A percentile compares a stretch with the other conserved stretches of the same genome.
Evolutionary conservation across 352 stramenopile genomes (phyloP).

Genomic region (Globisporangium irregulare): DNA sequence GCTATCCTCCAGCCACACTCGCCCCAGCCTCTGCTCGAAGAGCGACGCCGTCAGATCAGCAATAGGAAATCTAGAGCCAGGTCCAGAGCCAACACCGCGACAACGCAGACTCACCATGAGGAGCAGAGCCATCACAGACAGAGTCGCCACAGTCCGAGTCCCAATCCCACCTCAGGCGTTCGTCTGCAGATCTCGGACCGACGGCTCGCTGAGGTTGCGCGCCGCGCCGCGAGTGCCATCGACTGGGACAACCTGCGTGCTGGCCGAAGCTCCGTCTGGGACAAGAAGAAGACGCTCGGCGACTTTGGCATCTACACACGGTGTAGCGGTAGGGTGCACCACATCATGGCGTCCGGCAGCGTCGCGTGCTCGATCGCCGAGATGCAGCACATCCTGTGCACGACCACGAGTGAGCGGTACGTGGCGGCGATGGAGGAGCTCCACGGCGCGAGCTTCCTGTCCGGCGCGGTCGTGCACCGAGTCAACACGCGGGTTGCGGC

Average conservation of each 20-base stretch:
- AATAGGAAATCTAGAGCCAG: background rate
- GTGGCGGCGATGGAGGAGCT: slow-evolving; percentile 29
- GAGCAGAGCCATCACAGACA: background rate
- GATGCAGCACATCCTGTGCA: slow-evolving; percentile 29
- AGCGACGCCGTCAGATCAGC: background rate
- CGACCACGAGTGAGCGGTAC: slow-evolving; percentile 14
- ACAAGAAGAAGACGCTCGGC: slow-evolving; percentile 16
- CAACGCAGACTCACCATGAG: background rate
- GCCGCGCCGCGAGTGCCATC: slow-evolving; percentile 1
- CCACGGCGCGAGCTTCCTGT: slow-evolving; percentile 29
- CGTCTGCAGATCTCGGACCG: slow-evolving; percentile 14
- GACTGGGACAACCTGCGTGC: slow-evolving; percentile 18
- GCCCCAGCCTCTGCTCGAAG: slow-evolving; percentile 9
- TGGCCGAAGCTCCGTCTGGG: slow-evolving; percentile 17
- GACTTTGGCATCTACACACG: slow-evolving; percentile 26
- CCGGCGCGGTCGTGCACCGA: slow-evolving; percentile 22
- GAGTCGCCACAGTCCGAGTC: background rate
- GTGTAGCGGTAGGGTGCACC: slow-evolving; percentile 11
- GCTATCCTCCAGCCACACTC: slow-evolving; percentile 14
- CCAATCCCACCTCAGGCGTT: background rate
- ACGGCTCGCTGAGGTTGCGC: slow-evolving; percentile 1
- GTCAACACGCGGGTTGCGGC: slow-evolving; percentile 11
- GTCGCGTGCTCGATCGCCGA: slow-evolving; percentile 31
- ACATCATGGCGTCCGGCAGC: slow-evolving; percentile 21
- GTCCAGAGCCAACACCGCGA: background rate